Percentiles rank a stretch among this genome's conserved stretches.
Conservation (phyloP, 805 yeast species). For the Metschnikowia anglica region DNA sequence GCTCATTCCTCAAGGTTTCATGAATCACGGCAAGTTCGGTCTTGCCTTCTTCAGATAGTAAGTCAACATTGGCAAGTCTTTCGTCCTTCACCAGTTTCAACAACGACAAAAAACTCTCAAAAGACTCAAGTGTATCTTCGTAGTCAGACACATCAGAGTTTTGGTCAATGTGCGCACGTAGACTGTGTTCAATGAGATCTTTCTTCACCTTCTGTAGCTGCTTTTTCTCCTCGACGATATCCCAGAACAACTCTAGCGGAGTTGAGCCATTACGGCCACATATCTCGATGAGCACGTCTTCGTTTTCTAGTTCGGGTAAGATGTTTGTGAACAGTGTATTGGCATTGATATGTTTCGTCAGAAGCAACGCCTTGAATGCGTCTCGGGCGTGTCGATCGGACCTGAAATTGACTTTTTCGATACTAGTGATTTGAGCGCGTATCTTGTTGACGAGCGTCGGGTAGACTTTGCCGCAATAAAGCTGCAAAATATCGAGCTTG, state of each 20-base stretch:
- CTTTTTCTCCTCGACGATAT: constrained; percentile 61
- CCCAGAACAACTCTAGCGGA: constrained; percentile 76
- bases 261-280: constrained; percentile 78
- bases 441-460: constrained; percentile 27
- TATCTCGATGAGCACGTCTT: constrained; percentile 55
- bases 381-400: constrained; percentile 67
- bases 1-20: constrained; percentile 28
- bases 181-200: constrained; percentile 54
- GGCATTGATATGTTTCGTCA: constrained; percentile 41
- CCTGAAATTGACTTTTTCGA: constrained; percentile 46
- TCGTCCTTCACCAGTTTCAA: constrained; percentile 29
- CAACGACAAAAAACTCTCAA: constrained; percentile 22
- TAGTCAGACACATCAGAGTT: constrained; percentile 16
- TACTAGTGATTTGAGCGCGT: constrained; percentile 21
- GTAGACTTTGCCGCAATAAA: constrained; percentile 44
- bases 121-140: constrained; percentile 18
- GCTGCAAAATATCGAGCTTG: constrained; percentile 58
- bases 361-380: constrained; percentile 50
- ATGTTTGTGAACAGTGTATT: constrained; percentile 61
- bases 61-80: constrained; percentile 26
- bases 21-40: constrained; percentile 30
- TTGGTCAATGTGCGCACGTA: constrained; percentile 33
- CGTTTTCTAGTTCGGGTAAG: constrained; percentile 49
- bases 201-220: constrained; percentile 56
- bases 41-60: constrained; percentile 15